Evolutionary conservation across 1,284 basidiomycete species (phyloP).

Genomic region (Mycena citricolor): DNA sequence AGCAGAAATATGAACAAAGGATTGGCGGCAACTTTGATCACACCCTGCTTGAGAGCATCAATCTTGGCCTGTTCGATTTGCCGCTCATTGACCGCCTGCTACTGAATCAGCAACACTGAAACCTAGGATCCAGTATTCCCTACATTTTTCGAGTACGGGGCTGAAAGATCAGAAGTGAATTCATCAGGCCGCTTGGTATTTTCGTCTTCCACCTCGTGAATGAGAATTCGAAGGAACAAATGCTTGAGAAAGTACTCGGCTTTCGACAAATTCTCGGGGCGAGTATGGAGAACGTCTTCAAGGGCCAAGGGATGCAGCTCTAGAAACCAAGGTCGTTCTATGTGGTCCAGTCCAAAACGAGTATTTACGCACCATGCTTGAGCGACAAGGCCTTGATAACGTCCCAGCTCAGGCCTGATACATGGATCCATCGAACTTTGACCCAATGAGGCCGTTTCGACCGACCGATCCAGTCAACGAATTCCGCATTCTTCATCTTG

Average conservation of each 20-base stretch:
- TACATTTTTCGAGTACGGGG: slow-evolving; percentile 4
- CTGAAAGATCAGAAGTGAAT: slow-evolving; percentile 3
- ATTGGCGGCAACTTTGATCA: slow-evolving; percentile 50
- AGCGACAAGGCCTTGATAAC: slow-evolving; percentile 64
- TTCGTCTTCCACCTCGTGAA: slow-evolving; percentile 47
- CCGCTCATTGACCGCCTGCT: slow-evolving; percentile 13
- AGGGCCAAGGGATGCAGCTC: slow-evolving; percentile 69
- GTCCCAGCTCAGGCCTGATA: slow-evolving; percentile 69
- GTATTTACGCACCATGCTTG: slow-evolving; percentile 50
- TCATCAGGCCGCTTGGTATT: slow-evolving; percentile 24
- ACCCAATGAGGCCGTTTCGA: slow-evolving; percentile 40
- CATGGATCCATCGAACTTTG: slow-evolving; percentile 70
- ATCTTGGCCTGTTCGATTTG: slow-evolving; percentile 31
- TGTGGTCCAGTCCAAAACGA: background rate
- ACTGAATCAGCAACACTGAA: too few relatives aligned
- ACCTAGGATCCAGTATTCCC: background rate
- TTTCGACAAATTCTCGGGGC: slow-evolving; percentile 59
- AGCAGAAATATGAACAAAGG: slow-evolving; percentile 67
- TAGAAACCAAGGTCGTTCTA: slow-evolving; percentile 24
- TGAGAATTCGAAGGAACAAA: slow-evolving; percentile 63
- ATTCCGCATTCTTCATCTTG: slow-evolving; percentile 54
- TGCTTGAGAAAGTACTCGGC: slow-evolving; percentile 60
- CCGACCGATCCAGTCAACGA: slow-evolving; percentile 48
- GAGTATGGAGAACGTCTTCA: slow-evolving; percentile 67
- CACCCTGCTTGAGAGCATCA: slow-evolving; percentile 55